Evolutionary conservation across 2,329 filamentous ascomycete species (phyloP).

Genomic region (Neocatenulostroma microsporum): DNA sequence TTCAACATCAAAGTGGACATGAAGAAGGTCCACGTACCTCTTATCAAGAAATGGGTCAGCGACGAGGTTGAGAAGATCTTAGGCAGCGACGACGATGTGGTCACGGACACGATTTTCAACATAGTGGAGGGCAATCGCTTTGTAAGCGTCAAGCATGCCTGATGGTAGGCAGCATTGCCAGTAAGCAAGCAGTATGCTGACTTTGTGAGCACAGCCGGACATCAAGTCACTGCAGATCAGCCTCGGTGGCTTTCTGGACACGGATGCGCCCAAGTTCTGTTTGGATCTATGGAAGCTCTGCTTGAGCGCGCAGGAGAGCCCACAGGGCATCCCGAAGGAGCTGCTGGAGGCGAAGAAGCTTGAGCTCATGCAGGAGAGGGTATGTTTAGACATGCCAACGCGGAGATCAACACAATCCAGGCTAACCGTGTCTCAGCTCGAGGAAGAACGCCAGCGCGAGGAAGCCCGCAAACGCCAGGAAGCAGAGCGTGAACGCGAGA

Average conservation of each 20-base stretch:
- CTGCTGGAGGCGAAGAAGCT: constrained; percentile 92
- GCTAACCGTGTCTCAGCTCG: too few species aligned
- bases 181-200: too few species aligned
- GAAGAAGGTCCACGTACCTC: constrained; percentile 90
- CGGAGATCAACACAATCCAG: too few species aligned
- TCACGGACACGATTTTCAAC: constrained; percentile 74
- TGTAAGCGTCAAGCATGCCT: too few species aligned
- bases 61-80: constrained; percentile 79
- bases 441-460: constrained; percentile 74
- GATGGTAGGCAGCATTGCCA: too few species aligned
- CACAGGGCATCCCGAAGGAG: constrained; percentile 88
- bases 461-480: constrained; percentile 64
- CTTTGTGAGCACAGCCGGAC: constrained; percentile 69
- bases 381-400: constrained; percentile 37
- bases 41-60: constrained; percentile 99
- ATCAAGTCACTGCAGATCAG: constrained; percentile 94
- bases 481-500: constrained; percentile 53
- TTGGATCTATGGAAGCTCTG: constrained; percentile 90
- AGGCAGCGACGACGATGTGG: constrained; percentile 89
- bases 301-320: constrained; percentile 78
- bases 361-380: constrained; percentile 92
- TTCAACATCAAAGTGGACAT: constrained; percentile 97
- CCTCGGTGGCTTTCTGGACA: constrained; percentile 88
- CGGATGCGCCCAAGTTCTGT: constrained; percentile 81
- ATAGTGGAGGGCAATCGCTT: constrained; percentile 64